Conservation (phyloP, 305 asterid species). For the Fraxinus angustifolia region DNA sequence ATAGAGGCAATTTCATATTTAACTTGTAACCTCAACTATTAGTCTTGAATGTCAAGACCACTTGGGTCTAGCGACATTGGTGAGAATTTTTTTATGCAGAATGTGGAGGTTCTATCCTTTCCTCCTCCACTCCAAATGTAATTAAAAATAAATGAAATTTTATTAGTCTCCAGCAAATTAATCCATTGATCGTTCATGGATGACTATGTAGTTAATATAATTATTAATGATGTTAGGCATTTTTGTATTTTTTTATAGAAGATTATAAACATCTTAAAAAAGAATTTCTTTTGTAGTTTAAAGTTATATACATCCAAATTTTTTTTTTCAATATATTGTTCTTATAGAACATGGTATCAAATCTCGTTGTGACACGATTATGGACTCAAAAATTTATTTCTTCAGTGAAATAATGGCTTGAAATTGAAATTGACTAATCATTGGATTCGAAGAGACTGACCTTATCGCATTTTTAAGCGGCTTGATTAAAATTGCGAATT, state of each 20-base stretch:
- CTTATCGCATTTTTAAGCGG: not conserved
- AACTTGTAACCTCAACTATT: not conserved
- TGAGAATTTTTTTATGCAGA: too few relatives aligned
- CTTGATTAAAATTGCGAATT: not conserved
- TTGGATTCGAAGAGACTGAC: not conserved
- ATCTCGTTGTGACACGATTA: not conserved
- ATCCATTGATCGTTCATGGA: too few relatives aligned
- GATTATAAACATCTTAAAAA: too few relatives aligned
- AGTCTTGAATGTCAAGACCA: not conserved
- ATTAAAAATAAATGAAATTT: too few relatives aligned
- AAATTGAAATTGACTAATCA: not conserved
- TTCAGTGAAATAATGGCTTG: not conserved
- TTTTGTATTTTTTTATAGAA: too few relatives aligned
- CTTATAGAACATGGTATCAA: not conserved
- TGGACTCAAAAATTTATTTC: not conserved
- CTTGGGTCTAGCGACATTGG: not conserved
- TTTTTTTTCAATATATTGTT: too few relatives aligned
- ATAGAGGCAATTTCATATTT: too few relatives aligned
- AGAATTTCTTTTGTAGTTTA: not conserved
- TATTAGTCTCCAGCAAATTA: not conserved
- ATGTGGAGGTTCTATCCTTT: not conserved
- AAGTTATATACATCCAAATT: not conserved
- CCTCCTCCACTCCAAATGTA: not conserved
- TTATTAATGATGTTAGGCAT: not conserved
- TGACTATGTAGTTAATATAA: too few relatives aligned